A percentile compares a stretch with the other conserved stretches of the same genome.
Conservation (phyloP, 176 grass and related monocot genomes). For the Tillandsia fasciculata region DNA sequence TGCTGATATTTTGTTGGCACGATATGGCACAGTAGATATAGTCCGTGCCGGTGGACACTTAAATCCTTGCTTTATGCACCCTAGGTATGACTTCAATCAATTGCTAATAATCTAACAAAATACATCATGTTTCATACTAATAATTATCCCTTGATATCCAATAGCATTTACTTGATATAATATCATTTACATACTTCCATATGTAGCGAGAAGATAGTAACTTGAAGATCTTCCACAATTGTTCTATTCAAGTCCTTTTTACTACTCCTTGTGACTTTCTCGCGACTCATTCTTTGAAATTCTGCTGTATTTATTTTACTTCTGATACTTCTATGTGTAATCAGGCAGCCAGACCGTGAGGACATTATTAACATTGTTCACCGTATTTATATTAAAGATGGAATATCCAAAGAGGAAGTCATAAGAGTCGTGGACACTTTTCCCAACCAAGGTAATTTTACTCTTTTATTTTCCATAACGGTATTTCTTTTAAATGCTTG, state of each 20-base stretch:
- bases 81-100: too few relatives aligned
- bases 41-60: too few relatives aligned
- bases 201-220: too few relatives aligned
- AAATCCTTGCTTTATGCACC: too few relatives aligned
- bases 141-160: too few relatives aligned
- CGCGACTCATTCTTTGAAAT: not conserved
- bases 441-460: constrained; percentile 71
- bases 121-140: too few relatives aligned
- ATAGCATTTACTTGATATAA: too few relatives aligned
- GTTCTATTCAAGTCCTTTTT: not conserved
- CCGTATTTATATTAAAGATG: constrained; percentile 81
- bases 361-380: constrained; percentile 92
- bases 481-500: not conserved
- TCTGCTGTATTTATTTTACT: not conserved
- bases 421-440: constrained; percentile 59
- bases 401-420: constrained; percentile 58
- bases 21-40: too few relatives aligned
- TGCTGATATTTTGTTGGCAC: too few relatives aligned
- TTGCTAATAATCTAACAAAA: too few relatives aligned
- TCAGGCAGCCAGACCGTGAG: constrained; percentile 77
- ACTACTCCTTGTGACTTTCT: not conserved
- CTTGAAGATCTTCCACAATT: not conserved
- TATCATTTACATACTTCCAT: too few relatives aligned
- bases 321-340: constrained; percentile 11
- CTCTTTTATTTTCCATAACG: not conserved